Evolutionary conservation across 2,329 filamentous ascomycete species (phyloP).

Genomic region (Talaromyces piceae): DNA sequence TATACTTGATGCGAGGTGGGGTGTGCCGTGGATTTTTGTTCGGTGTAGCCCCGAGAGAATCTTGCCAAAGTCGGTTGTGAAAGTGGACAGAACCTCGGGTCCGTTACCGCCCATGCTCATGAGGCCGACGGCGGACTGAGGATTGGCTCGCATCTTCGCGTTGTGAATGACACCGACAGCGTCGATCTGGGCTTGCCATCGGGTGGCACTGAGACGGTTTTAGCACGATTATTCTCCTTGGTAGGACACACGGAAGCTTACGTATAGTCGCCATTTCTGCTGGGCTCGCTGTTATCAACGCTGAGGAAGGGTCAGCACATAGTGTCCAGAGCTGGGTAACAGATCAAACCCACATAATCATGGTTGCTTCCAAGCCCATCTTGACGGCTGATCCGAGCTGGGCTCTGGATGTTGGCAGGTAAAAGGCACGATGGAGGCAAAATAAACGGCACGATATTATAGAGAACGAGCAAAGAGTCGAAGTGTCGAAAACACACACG

Average conservation of each 20-base stretch:
- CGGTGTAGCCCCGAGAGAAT: conserved; percentile 86
- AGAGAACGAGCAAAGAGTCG: neutral
- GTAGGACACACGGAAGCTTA: conserved; percentile 26
- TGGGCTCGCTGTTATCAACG: conserved; percentile 98
- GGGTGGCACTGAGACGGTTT: conserved; percentile 62
- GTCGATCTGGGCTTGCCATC: conserved; percentile 94
- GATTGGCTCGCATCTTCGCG: conserved; percentile 88
- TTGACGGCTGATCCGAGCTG: conserved; percentile 43
- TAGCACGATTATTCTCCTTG: conserved; percentile 12
- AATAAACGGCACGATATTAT: neutral
- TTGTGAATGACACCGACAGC: conserved; percentile 93
- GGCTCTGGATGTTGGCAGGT: conserved; percentile 5
- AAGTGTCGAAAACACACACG: neutral
- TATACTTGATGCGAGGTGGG: conserved; percentile 86
- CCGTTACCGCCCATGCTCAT: conserved; percentile 99
- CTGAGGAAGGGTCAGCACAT: conserved; percentile 29
- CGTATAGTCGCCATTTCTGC: conserved; percentile 88
- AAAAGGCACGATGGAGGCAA: no score
- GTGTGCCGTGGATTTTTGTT: conserved; percentile 85
- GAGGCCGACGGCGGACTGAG: conserved; percentile 91
- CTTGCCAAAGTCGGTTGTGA: conserved; percentile 94
- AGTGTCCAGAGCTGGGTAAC: neutral
- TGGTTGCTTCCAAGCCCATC: conserved; percentile 98
- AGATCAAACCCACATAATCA: conserved; percentile 62
- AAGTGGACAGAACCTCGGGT: conserved; percentile 92